phyloP scores from a whole-genome alignment of 2,329 filamentous ascomycete genomes.

The Botrytis galanthina region DNA sequence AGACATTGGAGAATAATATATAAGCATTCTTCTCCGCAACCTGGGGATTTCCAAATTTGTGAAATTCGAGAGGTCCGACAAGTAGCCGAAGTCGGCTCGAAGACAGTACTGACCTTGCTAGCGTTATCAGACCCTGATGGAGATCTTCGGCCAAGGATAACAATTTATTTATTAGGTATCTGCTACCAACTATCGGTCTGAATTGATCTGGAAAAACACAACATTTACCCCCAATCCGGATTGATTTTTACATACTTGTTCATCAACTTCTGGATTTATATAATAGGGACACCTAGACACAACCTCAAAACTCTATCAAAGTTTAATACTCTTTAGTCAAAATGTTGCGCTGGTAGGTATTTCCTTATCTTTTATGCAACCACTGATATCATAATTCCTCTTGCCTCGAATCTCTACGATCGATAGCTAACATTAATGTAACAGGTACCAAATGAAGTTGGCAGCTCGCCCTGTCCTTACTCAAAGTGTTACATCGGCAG shows the following conservation, averaged over 20 bases:
- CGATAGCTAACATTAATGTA: slow-evolving; percentile 21
- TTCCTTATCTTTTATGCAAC: slow-evolving; percentile 11
- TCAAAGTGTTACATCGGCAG: slow-evolving; percentile 82
- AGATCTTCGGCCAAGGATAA: slow-evolving; percentile 6
- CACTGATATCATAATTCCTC: neutral
- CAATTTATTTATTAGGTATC: slow-evolving; percentile 7
- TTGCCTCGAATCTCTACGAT: slow-evolving; percentile 8
- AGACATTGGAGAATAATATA: neutral
- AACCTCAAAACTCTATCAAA: neutral
- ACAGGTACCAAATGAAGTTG: slow-evolving; percentile 83
- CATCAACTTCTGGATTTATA: neutral
- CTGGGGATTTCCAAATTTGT: neutral
- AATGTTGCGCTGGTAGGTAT: slow-evolving; percentile 38
- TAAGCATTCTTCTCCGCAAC: slow-evolving; percentile 4
- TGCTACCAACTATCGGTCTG: slow-evolving; percentile 6
- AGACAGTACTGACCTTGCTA: neutral
- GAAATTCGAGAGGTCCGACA: neutral
- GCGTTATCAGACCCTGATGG: neutral
- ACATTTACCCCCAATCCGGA: neutral
- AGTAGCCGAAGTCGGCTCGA: slow-evolving; percentile 1
- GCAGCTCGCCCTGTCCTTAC: slow-evolving; percentile 82
- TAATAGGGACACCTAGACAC: neutral
- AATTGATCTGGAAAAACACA: neutral
- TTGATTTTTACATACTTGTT: neutral
- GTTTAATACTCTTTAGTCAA: slow-evolving; percentile 16